A percentile compares a stretch with the other conserved stretches of the same genome.
Evolutionary conservation across 805 yeast genomes (phyloP).

Genomic region (Lachancea quebecensis): DNA sequence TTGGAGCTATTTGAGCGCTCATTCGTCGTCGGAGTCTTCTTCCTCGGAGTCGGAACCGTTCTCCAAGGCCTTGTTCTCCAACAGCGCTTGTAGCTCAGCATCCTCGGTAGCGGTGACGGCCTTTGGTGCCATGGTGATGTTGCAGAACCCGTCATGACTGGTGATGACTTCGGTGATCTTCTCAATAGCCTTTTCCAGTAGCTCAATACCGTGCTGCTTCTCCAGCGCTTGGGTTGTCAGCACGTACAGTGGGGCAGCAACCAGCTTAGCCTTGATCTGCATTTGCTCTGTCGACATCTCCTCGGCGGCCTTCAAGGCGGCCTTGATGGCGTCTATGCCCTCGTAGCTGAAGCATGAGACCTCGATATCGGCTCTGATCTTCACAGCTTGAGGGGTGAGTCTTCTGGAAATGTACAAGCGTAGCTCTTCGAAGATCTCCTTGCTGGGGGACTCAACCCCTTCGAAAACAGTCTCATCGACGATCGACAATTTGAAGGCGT

Average conservation of each 20-base stretch:
- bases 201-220: slow-evolving; percentile 78
- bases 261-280: slow-evolving; percentile 88
- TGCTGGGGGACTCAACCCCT: slow-evolving; percentile 61
- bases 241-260: slow-evolving; percentile 96
- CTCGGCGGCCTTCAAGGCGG: slow-evolving; percentile 84
- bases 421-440: slow-evolving; percentile 75
- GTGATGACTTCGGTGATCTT: slow-evolving; percentile 65
- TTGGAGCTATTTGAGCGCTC: slow-evolving; percentile 5
- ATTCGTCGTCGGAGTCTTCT: slow-evolving; percentile 42
- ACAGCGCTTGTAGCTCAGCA: slow-evolving; percentile 91
- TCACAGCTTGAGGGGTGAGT: slow-evolving; percentile 95
- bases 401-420: slow-evolving; percentile 84
- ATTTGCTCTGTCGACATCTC: slow-evolving; percentile 71
- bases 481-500: slow-evolving; percentile 93
- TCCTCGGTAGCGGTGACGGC: slow-evolving; percentile 98
- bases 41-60: slow-evolving; percentile 76
- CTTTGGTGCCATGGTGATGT: slow-evolving; percentile 96
- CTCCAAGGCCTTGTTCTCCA: slow-evolving; percentile 89
- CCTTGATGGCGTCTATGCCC: slow-evolving; percentile 95
- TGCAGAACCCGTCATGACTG: slow-evolving; percentile 75
- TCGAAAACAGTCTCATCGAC: slow-evolving; percentile 84
- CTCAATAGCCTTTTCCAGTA: slow-evolving; percentile 72
- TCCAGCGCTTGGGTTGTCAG: slow-evolving; percentile 89
- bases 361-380: slow-evolving; percentile 97
- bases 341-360: slow-evolving; percentile 96